Evolutionary conservation across 306 rosid species (phyloP).

Genomic region (Macrotyloma uniflorum): DNA sequence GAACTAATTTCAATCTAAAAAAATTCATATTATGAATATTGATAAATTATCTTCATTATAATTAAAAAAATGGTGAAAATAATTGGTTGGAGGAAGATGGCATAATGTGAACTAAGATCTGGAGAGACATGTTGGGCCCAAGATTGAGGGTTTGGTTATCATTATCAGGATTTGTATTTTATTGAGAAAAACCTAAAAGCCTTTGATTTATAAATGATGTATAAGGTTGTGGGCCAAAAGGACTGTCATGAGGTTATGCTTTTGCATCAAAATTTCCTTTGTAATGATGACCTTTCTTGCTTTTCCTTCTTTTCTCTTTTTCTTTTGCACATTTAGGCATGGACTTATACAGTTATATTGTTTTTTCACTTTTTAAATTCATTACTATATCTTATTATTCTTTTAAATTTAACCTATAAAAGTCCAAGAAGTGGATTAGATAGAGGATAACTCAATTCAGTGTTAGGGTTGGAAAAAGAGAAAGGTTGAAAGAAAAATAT

Average conservation of each 20-base stretch:
- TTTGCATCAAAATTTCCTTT: constrained; percentile 56
- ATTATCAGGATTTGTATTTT: constrained; percentile 39
- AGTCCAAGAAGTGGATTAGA: background rate
- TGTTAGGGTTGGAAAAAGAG: too few species aligned
- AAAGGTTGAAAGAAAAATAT: too few species aligned
- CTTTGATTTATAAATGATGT: constrained; percentile 52
- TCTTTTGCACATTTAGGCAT: constrained; percentile 38
- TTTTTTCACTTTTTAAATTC: background rate
- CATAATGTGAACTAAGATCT: constrained; percentile 44
- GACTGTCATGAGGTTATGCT: constrained; percentile 27
- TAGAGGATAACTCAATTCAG: too few species aligned
- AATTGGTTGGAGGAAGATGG: constrained; percentile 33
- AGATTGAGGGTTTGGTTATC: constrained; percentile 50
- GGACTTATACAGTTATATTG: constrained; percentile 10
- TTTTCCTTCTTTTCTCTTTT: background rate
- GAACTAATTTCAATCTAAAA: too few species aligned
- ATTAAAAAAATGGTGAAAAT: constrained; percentile 8
- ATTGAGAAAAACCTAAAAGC: constrained; percentile 45
- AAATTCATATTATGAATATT: too few species aligned
- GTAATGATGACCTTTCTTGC: constrained; percentile 59
- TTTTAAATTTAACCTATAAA: background rate
- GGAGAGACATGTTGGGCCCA: constrained; percentile 60
- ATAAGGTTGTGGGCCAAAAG: constrained; percentile 52
- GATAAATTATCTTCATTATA: too few species aligned
- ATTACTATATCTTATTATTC: background rate